A percentile compares a stretch with the other conserved stretches of the same genome.
Conservation (phyloP, 805 yeast genomes). For the Saccharomyces kudriavzevii region DNA sequence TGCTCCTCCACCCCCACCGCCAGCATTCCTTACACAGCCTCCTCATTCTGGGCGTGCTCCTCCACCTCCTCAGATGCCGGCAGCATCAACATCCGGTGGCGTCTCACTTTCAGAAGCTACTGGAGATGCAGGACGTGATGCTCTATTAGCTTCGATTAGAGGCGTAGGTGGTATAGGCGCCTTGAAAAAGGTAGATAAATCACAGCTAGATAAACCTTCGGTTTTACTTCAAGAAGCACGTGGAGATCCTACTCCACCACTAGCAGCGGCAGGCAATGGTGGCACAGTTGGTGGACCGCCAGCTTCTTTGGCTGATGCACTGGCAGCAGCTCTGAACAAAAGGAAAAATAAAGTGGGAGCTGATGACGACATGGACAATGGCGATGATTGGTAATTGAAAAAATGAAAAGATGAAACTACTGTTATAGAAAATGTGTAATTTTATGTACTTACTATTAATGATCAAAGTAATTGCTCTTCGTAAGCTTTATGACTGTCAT, state of each 20-base stretch:
- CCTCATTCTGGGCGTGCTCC: constrained; percentile 5
- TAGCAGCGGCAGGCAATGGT: constrained; percentile 31
- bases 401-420: neutral
- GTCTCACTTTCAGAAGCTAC: constrained; percentile 17
- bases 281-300: constrained; percentile 44
- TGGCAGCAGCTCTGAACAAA: constrained; percentile 75
- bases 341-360: constrained; percentile 85
- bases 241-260: constrained; percentile 43
- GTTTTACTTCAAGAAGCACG: constrained; percentile 62
- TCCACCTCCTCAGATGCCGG: constrained; percentile 8
- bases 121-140: constrained; percentile 62
- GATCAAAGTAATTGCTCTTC: neutral
- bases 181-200: constrained; percentile 71
- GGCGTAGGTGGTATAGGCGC: constrained; percentile 65
- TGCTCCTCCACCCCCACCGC: constrained; percentile 15
- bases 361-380: constrained; percentile 82
- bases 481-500: neutral
- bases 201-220: constrained; percentile 73
- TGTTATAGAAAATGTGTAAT: neutral
- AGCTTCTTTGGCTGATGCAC: constrained; percentile 72
- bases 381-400: constrained; percentile 54
- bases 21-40: constrained; percentile 10
- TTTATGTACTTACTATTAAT: neutral
- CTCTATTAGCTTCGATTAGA: constrained; percentile 78
- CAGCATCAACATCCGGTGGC: constrained; percentile 1